Evolutionary conservation across 805 yeast species (phyloP).

Genomic region (Candida railenensis): DNA sequence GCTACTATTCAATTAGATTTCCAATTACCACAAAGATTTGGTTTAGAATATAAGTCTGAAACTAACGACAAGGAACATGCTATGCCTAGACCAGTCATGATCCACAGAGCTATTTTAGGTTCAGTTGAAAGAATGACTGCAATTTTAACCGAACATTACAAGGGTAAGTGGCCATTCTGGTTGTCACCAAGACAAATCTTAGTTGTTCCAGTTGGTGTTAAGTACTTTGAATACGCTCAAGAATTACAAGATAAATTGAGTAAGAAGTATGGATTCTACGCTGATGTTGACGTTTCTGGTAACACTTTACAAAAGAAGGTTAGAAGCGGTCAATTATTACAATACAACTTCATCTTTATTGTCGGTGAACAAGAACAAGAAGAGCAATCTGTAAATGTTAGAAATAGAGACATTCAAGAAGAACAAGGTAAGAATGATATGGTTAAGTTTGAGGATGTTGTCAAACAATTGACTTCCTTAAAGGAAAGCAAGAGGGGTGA

Average conservation of each 20-base stretch:
- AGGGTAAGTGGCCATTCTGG: constrained; percentile 99
- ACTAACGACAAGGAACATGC: constrained; percentile 55
- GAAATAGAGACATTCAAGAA: constrained; percentile 93
- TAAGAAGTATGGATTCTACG: constrained; percentile 76
- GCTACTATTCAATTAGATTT: constrained; percentile 98
- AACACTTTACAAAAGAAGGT: constrained; percentile 98
- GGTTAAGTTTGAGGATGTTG: constrained; percentile 67
- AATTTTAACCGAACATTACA: constrained; percentile 94
- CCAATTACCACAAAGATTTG: constrained; percentile 95
- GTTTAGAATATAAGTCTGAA: constrained; percentile 75
- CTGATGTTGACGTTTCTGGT: constrained; percentile 91
- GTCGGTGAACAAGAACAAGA: constrained; percentile 95
- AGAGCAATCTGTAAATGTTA: constrained; percentile 80
- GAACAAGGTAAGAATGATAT: constrained; percentile 92
- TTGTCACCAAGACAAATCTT: constrained; percentile 97
- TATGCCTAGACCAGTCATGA: constrained; percentile 92
- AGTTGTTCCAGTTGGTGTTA: constrained; percentile 96
- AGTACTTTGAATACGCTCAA: constrained; percentile 87
- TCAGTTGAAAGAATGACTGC: constrained; percentile 99
- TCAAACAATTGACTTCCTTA: constrained; percentile 64
- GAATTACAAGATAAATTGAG: constrained; percentile 63
- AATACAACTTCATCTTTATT: constrained; percentile 92
- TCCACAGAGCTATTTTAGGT: constrained; percentile 98
- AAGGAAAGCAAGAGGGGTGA: constrained; percentile 74
- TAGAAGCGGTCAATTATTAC: constrained; percentile 91